Evolutionary conservation across 2,329 filamentous ascomycete genomes (phyloP).

Genomic region (Delphinella strobiligena): DNA sequence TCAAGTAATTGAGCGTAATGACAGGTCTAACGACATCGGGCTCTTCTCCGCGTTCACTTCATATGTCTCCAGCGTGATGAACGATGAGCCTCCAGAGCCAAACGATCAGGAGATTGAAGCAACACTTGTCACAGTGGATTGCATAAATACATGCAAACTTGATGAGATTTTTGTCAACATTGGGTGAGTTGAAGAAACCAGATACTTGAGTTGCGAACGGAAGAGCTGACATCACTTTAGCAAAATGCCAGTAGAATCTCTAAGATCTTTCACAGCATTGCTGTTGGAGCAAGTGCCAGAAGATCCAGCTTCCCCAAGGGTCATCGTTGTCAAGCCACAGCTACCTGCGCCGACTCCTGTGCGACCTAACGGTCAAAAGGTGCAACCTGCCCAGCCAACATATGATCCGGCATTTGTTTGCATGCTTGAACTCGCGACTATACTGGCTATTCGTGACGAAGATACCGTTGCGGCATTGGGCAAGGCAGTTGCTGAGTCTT

Average conservation of each 20-base stretch:
- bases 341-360: slow-evolving; percentile 49
- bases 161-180: slow-evolving; percentile 74
- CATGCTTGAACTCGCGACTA: slow-evolving; percentile 79
- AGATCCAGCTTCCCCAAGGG: slow-evolving; percentile 58
- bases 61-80: slow-evolving; percentile 97
- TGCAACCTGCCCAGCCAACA: slow-evolving; percentile 42
- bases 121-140: slow-evolving; percentile 87
- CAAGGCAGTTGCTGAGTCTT: slow-evolving; percentile 63
- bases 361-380: slow-evolving; percentile 47
- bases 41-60: slow-evolving; percentile 91
- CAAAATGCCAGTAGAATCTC: slow-evolving; percentile 46
- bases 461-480: slow-evolving; percentile 62
- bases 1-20: slow-evolving; percentile 80
- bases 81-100: slow-evolving; percentile 92
- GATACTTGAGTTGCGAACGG: neutral
- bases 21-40: slow-evolving; percentile 65
- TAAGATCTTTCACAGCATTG: slow-evolving; percentile 55
- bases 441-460: slow-evolving; percentile 64
- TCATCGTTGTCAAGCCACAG: slow-evolving; percentile 87
- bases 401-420: slow-evolving; percentile 87
- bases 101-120: slow-evolving; percentile 96
- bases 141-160: slow-evolving; percentile 79
- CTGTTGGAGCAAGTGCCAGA: slow-evolving; percentile 80
- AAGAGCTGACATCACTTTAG: slow-evolving; percentile 27
- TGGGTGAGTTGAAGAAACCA: slow-evolving; percentile 41